Percentiles rank a stretch among this genome's conserved stretches.
These are phyloP conservation scores for Colletotrichum echinochloae DNA, from an alignment of 2,329 filamentous ascomycete genomes.

Conservation along the genomic window DNA sequence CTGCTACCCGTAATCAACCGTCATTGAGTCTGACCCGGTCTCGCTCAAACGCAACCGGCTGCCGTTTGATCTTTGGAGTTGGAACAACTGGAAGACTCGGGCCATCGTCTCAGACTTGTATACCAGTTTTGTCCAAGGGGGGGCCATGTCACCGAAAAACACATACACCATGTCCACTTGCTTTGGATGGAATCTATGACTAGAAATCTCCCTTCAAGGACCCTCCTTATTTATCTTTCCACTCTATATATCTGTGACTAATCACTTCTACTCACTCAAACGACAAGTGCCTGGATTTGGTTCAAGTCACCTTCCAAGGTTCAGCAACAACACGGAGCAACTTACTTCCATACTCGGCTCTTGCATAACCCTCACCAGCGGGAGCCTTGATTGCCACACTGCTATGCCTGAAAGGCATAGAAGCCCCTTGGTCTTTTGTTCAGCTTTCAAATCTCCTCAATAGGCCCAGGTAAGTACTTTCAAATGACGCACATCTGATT, in stretches of 20 bases:
- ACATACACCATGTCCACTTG: neutral
- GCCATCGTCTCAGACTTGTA: neutral
- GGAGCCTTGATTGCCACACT: too few relatives aligned
- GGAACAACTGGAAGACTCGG: neutral
- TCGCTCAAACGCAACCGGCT: neutral
- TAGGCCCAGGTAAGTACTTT: too few relatives aligned
- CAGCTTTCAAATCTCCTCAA: too few relatives aligned
- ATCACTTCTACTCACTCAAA: too few relatives aligned
- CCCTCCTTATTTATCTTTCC: neutral
- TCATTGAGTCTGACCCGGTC: neutral
- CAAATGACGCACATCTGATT: too few relatives aligned
- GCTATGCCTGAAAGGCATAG: too few relatives aligned
- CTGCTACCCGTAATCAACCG: neutral
- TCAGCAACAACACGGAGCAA: too few relatives aligned
- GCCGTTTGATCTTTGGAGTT: neutral
- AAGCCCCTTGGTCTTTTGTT: too few relatives aligned
- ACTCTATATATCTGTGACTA: neutral
- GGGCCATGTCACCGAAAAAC: neutral
- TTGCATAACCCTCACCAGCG: too few relatives aligned
- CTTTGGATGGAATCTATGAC: neutral
- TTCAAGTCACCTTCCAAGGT: too few relatives aligned
- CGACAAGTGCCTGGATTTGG: too few relatives aligned
- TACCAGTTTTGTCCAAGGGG: neutral
- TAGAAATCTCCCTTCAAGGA: neutral
- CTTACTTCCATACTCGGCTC: too few relatives aligned